Evolutionary conservation across 108 stramenopile species (phyloP).

Genomic region (Discostella stelligeroides): DNA sequence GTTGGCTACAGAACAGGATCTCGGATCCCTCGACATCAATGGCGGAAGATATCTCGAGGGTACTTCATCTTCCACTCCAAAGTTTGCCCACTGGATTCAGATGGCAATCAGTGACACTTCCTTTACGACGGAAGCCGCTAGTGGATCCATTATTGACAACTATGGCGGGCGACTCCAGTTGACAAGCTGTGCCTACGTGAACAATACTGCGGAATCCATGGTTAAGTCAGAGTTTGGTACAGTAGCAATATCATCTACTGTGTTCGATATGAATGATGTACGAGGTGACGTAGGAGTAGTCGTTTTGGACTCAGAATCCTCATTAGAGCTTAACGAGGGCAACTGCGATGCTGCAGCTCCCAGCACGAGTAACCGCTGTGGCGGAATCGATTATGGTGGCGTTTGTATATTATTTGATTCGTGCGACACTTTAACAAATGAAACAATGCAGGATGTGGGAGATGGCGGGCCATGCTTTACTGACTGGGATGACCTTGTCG

Average conservation of each 20-base stretch:
- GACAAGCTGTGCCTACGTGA: conserved; percentile 11
- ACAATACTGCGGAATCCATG: conserved; percentile 40
- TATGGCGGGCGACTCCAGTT: conserved; percentile 33
- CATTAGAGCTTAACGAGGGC: conserved; percentile 15
- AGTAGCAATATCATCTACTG: conserved; percentile 25
- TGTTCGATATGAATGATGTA: conserved; percentile 27
- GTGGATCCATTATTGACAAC: conserved; percentile 35
- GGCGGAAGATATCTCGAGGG: conserved; percentile 3
- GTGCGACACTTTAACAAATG: neutral
- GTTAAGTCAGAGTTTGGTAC: conserved; percentile 28
- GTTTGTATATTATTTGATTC: conserved; percentile 2
- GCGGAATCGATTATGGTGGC: conserved; percentile 9
- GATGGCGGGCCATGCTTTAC: conserved; percentile 28
- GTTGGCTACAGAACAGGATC: conserved; percentile 15
- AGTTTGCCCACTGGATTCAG: conserved; percentile 30
- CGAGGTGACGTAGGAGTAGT: conserved; percentile 18
- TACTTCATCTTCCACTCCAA: neutral
- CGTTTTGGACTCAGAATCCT: conserved; percentile 23
- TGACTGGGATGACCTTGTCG: conserved; percentile 40
- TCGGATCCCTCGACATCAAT: neutral
- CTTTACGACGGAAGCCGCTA: conserved; percentile 19
- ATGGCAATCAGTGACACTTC: conserved; percentile 16
- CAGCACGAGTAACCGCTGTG: neutral
- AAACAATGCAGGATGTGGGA: no score
- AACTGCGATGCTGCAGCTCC: conserved; percentile 27